Conservation (phyloP, 768 basidiomycete species). For the Mycena belliarum region DNA sequence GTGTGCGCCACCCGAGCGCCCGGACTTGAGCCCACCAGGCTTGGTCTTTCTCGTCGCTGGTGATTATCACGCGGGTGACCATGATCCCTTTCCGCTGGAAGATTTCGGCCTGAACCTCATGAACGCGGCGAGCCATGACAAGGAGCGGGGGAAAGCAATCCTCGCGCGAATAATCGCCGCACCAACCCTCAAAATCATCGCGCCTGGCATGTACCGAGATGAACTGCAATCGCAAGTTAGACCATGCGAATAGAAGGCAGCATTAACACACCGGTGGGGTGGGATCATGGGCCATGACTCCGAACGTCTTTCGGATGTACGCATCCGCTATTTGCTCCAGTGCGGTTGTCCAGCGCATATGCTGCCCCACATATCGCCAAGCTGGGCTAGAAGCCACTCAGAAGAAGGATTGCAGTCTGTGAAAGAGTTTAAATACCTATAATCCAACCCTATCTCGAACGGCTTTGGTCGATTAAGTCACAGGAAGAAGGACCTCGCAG, state of each 20-base stretch:
- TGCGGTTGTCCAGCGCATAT: conserved; percentile 31
- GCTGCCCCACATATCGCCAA: conserved; percentile 35
- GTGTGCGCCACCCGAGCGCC: conserved; percentile 33
- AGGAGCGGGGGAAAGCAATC: conserved; percentile 35
- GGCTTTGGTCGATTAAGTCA: conserved; percentile 22
- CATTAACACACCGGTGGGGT: conserved; percentile 30
- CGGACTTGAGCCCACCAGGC: conserved; percentile 20
- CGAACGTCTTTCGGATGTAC: conserved; percentile 29
- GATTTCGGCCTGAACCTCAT: conserved; percentile 33
- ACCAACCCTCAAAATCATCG: conserved; percentile 35
- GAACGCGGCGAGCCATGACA: conserved; percentile 30
- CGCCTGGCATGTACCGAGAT: conserved; percentile 39
- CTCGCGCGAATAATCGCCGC: conserved; percentile 27
- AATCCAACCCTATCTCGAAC: conserved; percentile 33
- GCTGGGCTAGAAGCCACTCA: conserved; percentile 27
- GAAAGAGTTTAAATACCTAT: conserved; percentile 3
- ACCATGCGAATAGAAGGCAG: conserved; percentile 5
- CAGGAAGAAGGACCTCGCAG: not conserved
- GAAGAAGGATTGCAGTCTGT: not conserved
- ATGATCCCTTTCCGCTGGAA: conserved; percentile 25
- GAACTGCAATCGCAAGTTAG: conserved; percentile 24
- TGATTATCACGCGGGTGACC: conserved; percentile 35
- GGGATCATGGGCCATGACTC: conserved; percentile 20
- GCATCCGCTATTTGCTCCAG: conserved; percentile 27
- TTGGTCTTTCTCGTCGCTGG: conserved; percentile 27